Evolutionary conservation across 2,329 filamentous ascomycete genomes (phyloP), one percentile per base, ranked within the genome.

Genomic region (Ceratocystis papillata): DNA sequence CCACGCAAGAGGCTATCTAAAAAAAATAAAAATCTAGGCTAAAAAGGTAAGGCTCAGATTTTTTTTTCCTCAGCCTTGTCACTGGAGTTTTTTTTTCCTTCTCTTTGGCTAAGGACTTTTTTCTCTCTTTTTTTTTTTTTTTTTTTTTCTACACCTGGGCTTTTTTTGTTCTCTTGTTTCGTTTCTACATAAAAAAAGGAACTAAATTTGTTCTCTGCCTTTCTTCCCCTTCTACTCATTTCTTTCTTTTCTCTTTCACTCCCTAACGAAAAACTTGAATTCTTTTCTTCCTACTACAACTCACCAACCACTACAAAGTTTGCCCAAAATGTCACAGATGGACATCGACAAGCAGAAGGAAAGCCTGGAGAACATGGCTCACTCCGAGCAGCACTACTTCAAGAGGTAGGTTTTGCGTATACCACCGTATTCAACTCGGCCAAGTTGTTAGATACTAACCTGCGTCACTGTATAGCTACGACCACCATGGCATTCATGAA

Each of bases 401-500:
- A 97, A 96, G 80, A 96, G 91, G 92, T 95, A 68, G 69, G 72
- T 75, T 68, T 55, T 45, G 5, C 20, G 5, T 48, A n/a, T 6
- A 20, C 5, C 15, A 48, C 20, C 15, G 4, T 15, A 10, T 20
- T 48, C 17, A 17, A 20, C 45, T 48, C 3, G 17, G 3, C 3
- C 7, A 6, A 12, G 2, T 15, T 17, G 45, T 10, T 20, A 17
- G 7, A 48, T 66, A 69, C 66, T 63, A 48, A 46, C 30, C 28
- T 17, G 48, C 12, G 22, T 37, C 1, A 64, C 20, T 17, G 67
- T 68, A 65, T 65, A 96, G 92, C 78, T 97, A 97, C 77, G 96
- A 97, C 77, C 94, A 97, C 79, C 93, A 97, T 83, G 93, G 92
- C 92, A 96, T 96, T 75, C 92, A 96, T 77, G 92, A 96, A 81